Conservation (phyloP, 2,329 filamentous ascomycete species). For the Fonsecaea pedrosoi region DNA sequence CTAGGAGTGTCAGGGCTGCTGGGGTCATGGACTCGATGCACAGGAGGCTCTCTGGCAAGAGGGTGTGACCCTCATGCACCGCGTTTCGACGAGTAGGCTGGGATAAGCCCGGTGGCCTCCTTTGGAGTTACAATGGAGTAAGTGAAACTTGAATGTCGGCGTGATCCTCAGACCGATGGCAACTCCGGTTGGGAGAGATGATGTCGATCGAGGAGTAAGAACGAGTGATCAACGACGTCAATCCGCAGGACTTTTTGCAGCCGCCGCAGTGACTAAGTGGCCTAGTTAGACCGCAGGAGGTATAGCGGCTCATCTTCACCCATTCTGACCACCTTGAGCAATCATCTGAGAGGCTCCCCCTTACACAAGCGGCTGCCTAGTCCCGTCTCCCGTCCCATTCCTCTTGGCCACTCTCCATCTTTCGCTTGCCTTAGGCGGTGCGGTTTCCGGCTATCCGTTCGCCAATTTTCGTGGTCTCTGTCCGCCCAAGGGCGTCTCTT, state of each 20-base stretch:
- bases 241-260: constrained; percentile 11
- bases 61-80: not conserved
- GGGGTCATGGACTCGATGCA: not conserved
- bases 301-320: constrained; percentile 2
- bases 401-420: constrained; percentile 9
- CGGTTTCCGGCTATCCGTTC: constrained; percentile 9
- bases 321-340: not conserved
- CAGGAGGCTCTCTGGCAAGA: not conserved
- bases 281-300: constrained; percentile 1
- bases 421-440: constrained; percentile 10
- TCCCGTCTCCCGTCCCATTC: constrained; percentile 12
- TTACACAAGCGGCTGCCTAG: constrained; percentile 11
- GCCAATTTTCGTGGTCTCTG: constrained; percentile 1
- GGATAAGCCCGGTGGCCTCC: not conserved
- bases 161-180: constrained; percentile 3
- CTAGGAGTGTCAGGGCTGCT: not conserved
- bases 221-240: constrained; percentile 30
- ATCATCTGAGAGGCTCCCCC: constrained; percentile 1
- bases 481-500: not conserved
- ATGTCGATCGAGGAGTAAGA: constrained; percentile 14
- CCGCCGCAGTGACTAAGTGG: constrained; percentile 2
- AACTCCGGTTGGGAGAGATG: constrained; percentile 9
- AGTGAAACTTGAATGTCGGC: constrained; percentile 1
- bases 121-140: not conserved
- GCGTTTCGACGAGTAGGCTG: not conserved